Evolutionary conservation across 352 stramenopile species (phyloP), one percentile per base, ranked within the genome.

Genomic region (Globisporangium middletonii): DNA sequence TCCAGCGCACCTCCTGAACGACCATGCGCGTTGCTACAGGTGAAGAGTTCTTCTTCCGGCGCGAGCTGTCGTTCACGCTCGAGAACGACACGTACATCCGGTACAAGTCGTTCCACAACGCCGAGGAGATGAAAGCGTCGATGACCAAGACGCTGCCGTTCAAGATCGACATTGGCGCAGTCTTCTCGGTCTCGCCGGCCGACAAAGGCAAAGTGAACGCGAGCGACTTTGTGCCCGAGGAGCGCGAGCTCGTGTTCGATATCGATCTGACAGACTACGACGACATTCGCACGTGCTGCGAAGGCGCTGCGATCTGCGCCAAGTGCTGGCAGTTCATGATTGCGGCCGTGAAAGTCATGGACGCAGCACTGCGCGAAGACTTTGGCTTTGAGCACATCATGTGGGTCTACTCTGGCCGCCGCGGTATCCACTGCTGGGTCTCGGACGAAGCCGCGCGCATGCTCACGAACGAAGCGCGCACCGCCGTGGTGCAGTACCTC

Each of bases 181-280:
- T 99, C 2, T 99, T 88, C 72, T 89, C 79, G 3, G 79, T 93
- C 5, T 94, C 85, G 3, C 86, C 86, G 0, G 73, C 74, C 8
- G 86, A 95, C 62, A 94, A 95, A 41, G 83, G 81, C 69, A 95
- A 95, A 43, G 83, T 95, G 19, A 92, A 85, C 44, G 69, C 78
- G 16, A 75, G 68, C 16, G 74, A 94, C 50, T 99, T 99, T 63
- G 68, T 83, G 28, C 88, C 97, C 0, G 81, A 97, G 19, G 86
- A 99, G 65, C 86, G 97, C 30, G 97, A 99, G 71, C 86, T 99
- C 16, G 97, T 99, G 33, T 99, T 99, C 68, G 97, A 99, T 95
- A 98, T 99, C 66, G 97, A 99, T 96, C 74, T 99, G 11, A 99
- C 96, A 0, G 97, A 99, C 77, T 99, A 99, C 87, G 97, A 99